Base-by-base conservation (phyloP, 805 yeast species). In the Myxozyma geophila region DNA sequence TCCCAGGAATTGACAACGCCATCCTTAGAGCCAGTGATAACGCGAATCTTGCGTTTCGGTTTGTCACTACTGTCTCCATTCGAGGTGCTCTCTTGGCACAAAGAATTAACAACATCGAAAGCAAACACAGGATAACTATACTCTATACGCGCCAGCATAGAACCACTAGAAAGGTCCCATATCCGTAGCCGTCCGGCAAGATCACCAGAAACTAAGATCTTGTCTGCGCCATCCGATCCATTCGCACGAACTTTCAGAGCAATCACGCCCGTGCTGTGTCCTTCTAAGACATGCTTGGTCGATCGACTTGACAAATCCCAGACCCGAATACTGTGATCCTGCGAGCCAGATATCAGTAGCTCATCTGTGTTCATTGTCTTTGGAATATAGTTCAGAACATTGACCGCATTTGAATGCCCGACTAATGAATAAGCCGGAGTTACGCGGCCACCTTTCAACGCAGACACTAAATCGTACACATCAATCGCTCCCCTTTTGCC, bases 11-110 rank as follows among this genome's bases (percentile, higher is more conserved):
- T 62, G 19, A 64, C 19, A 13, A 60, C 19, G 6, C 67, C 67
- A 53, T 64, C 67, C 35, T 61, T 64, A 3, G 67, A 64, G 13
- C 67, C 67, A 5, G 67, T 64, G 23, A 64, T 35, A 7, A 64
- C 35, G 6, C 53, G 59, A 7, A 56, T 28, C 28, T 23, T 23
- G n/a, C 35, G 48, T 13, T 28, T 35, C 8, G 40, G 12, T 37
- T n/a, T n/a, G 1, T 23, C 47, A 21, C 37, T 46, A 2, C 33
- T 12, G 36, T 23, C 51, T 2, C 19, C 33, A 44, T 36, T 54
- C 15, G 40, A n/a, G 28, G 21, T 36, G 57, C 39, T 15, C 21
- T 23, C 47, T 12, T 40, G 46, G 23, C 17, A 12, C 17, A 15
- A 37, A 6, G 28, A 10, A 6, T 36, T 23, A 19, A 58, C 48